Base-by-base conservation (phyloP, 2,329 filamentous ascomycete species). In the Curvularia lunata region DNA sequence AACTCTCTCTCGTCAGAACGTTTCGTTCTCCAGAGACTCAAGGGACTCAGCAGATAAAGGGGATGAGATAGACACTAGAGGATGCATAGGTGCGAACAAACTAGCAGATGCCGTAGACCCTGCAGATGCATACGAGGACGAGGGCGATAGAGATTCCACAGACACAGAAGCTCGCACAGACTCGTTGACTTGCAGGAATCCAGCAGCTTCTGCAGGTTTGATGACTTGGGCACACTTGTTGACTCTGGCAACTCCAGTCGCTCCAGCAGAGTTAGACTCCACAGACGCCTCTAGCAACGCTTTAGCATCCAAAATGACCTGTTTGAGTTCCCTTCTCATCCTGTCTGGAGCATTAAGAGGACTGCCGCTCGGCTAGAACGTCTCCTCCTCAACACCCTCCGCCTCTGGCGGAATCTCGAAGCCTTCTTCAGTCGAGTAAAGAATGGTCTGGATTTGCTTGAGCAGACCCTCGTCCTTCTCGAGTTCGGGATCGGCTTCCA, bases 371-470 rank as follows among this genome's bases (percentile, higher is more conserved):
- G 23, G 54, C 66, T 71, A 72, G 48, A 72, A 72, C 41, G 71
- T 74, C 85, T 95, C 91, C 77, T 93, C 89, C 75, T 93, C 91
- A 64, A 88, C 88, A 27, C 79, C 86, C 70, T 92, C 89, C 21
- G 82, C 86, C 76, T 95, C 91, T 48, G 88, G 87, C 5, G 92
- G 92, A 71, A 97, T 96, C 82, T 96, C 92, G 72, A 96, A 96
- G 32, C 81, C 81, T 66, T 83, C 81, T 71, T 99, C 95, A 61
- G 95, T 99, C 61, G 92, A 97, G 84, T 99, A 99, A 64, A 99
- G 84, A 75, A 98, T 98, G 32, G 87, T 88, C 82, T 99, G 95
- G 78, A 99, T 97, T 77, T 94, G 89, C 86, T 97, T 97, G 77
- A 98, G 86, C 63, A 99, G 83, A 16, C 92, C 89, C 71, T 97